Percentiles rank a stretch among this genome's conserved stretches.
phyloP scores from a whole-genome alignment of 2,329 filamentous ascomycete species.

The Hypoxylon sp. region DNA sequence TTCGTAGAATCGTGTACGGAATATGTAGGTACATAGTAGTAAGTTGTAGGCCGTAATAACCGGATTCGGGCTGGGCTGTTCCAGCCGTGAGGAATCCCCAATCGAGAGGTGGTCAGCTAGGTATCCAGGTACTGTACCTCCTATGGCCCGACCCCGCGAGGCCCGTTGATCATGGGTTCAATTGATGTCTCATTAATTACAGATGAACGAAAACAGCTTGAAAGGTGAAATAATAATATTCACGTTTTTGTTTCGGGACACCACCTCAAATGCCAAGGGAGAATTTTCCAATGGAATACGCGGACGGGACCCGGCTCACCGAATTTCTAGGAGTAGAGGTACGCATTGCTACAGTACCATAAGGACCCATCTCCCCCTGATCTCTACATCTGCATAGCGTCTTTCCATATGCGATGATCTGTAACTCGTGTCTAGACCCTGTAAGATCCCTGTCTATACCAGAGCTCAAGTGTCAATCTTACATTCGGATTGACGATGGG shows the following conservation, averaged over 20 bases:
- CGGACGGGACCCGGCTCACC: constrained; percentile 8
- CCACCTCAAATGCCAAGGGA: not conserved
- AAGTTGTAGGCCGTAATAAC: no score
- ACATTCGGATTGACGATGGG: constrained; percentile 13
- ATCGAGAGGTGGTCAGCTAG: no score
- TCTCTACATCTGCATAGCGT: constrained; percentile 21
- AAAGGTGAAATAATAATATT: no score
- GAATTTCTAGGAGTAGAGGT: no score
- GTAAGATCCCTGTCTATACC: constrained; percentile 20
- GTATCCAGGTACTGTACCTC: no score
- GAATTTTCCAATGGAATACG: no score
- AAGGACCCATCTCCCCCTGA: constrained; percentile 20
- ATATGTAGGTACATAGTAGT: no score
- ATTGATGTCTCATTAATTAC: no score
- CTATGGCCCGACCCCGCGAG: constrained; percentile 30
- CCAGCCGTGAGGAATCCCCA: constrained; percentile 20
- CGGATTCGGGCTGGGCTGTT: constrained; percentile 18
- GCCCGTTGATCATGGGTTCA: constrained; percentile 6
- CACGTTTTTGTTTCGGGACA: no score
- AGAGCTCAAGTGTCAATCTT: no score
- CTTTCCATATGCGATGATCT: constrained; percentile 22
- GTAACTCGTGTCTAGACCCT: constrained; percentile 33
- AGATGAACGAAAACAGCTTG: no score
- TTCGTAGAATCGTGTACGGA: no score
- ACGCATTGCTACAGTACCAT: constrained; percentile 22